A percentile compares a stretch with the other conserved stretches of the same genome.
These are phyloP conservation scores for Rossbeevera mucosa DNA, from an alignment of 768 basidiomycete species.

Conservation along the genomic window DNA sequence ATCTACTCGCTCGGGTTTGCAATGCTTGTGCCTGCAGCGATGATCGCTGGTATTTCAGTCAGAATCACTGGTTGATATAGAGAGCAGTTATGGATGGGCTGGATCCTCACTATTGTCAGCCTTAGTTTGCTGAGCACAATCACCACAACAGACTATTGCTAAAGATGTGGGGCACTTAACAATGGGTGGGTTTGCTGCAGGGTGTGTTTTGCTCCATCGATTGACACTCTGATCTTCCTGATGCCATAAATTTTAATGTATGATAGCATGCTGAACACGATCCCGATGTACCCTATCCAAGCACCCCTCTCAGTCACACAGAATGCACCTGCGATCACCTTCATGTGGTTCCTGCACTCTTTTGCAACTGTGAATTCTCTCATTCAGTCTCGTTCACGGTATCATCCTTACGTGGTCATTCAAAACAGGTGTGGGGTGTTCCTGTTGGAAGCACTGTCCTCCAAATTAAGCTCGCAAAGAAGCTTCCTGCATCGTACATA, in stretches of 20 bases:
- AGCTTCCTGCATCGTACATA: slow-evolving; percentile 40
- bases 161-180: slow-evolving; percentile 13
- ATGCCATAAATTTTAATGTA: neutral
- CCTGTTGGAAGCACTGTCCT: slow-evolving; percentile 45
- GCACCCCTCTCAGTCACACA: slow-evolving; percentile 39
- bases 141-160: slow-evolving; percentile 18
- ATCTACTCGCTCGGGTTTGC: slow-evolving; percentile 15
- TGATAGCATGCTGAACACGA: slow-evolving; percentile 7
- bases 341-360: slow-evolving; percentile 36
- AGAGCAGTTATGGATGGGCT: slow-evolving; percentile 31
- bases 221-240: neutral
- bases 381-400: neutral
- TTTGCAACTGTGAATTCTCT: slow-evolving; percentile 31
- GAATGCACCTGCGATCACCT: slow-evolving; percentile 43
- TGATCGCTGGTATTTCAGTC: slow-evolving; percentile 32
- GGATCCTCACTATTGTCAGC: slow-evolving; percentile 31
- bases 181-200: neutral
- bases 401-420: neutral
- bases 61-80: slow-evolving; percentile 30
- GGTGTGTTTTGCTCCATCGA: neutral
- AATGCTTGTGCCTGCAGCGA: slow-evolving; percentile 27
- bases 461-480: slow-evolving; percentile 42
- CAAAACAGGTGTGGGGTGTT: slow-evolving; percentile 44
- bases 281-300: slow-evolving; percentile 42
- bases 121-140: slow-evolving; percentile 34